Conservation (phyloP, 495 filamentous ascomycete genomes). For the Penicillium malachiteum region DNA sequence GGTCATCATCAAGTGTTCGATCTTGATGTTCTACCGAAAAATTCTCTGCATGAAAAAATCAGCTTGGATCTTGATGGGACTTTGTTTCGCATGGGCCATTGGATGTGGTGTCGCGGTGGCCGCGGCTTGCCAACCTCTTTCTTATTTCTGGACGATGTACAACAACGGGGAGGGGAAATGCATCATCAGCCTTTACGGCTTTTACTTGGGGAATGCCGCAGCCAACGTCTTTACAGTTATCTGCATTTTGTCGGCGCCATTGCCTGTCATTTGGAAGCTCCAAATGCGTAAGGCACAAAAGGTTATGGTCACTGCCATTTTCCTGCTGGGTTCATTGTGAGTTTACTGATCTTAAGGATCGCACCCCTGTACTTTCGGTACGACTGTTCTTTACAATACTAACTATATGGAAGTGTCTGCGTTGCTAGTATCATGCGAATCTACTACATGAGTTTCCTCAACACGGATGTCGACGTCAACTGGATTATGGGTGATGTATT, state of each 20-base stretch:
- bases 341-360: background rate
- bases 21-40: too few relatives aligned
- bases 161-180: slow-evolving; percentile 8
- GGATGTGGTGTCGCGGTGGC: too few relatives aligned
- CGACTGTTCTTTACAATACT: too few relatives aligned
- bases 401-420: slow-evolving; percentile 17
- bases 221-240: slow-evolving; percentile 54
- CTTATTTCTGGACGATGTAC: slow-evolving; percentile 19
- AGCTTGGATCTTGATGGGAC: too few relatives aligned
- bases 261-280: slow-evolving; percentile 42
- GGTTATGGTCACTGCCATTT: slow-evolving; percentile 45
- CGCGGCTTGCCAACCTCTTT: background rate
- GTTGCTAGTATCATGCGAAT: slow-evolving; percentile 23
- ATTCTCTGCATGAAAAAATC: too few relatives aligned
- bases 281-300: slow-evolving; percentile 44
- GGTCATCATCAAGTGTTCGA: too few relatives aligned
- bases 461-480: slow-evolving; percentile 30
- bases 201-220: slow-evolving; percentile 40
- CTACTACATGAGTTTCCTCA: slow-evolving; percentile 25
- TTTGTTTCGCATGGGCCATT: too few relatives aligned
- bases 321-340: slow-evolving; percentile 44
- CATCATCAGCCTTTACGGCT: slow-evolving; percentile 16
- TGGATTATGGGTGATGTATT: slow-evolving; percentile 37
- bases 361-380: too few relatives aligned
- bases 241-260: slow-evolving; percentile 50